Percentiles rank a stretch among this genome's conserved stretches.
These are phyloP conservation scores for Aspergillus ochraceus DNA, from an alignment of 2,329 filamentous ascomycete genomes.

Conservation along the genomic window DNA sequence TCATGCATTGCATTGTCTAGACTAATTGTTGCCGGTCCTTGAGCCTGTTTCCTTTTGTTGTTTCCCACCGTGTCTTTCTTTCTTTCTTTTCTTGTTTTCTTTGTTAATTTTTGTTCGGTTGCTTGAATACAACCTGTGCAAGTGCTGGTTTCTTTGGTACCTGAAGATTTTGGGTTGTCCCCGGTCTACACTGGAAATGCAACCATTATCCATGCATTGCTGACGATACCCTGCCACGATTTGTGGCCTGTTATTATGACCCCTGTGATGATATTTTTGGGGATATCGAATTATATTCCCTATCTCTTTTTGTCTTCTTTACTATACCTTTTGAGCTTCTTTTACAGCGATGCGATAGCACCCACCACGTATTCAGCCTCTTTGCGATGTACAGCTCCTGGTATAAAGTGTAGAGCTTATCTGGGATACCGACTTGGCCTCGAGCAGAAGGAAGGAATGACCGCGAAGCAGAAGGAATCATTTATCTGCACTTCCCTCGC, in stretches of 20 bases:
- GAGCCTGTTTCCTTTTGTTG: not conserved
- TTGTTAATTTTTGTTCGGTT: not conserved
- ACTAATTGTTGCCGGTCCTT: not conserved
- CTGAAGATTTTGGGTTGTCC: not conserved
- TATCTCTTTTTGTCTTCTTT: not conserved
- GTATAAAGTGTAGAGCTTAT: not conserved
- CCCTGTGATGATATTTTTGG: conserved; percentile 18
- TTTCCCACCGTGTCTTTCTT: not conserved
- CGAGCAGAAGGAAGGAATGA: not conserved
- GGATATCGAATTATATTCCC: conserved; percentile 3
- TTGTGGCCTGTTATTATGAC: conserved; percentile 23
- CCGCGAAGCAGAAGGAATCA: no score
- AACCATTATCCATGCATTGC: conserved; percentile 16
- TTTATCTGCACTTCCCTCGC: no score
- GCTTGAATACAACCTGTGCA: not conserved
- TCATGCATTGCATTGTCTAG: not conserved
- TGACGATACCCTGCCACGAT: conserved; percentile 24
- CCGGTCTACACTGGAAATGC: not conserved
- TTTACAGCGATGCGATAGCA: not conserved
- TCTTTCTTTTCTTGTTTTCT: not conserved
- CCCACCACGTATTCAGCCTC: not conserved
- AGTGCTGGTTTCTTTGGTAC: not conserved
- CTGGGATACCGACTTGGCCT: no score
- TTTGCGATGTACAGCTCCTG: not conserved
- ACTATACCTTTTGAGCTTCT: not conserved